Evolutionary conservation across 768 basidiomycete species (phyloP).

Genomic region (Calocybe cyanea): DNA sequence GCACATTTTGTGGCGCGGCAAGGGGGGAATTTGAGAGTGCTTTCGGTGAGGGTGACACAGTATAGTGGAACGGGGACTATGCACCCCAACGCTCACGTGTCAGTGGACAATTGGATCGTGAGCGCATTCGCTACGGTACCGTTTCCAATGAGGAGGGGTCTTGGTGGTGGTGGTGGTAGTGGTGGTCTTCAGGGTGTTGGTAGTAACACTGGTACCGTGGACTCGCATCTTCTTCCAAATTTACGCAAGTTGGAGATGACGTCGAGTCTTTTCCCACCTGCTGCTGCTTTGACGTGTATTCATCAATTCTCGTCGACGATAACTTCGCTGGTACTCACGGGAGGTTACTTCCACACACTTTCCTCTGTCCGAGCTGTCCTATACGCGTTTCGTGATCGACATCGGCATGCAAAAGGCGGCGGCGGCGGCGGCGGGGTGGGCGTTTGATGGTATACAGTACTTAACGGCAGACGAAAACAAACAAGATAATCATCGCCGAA

Average conservation of each 20-base stretch:
- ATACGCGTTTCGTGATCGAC: conserved; percentile 16
- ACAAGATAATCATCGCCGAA: too few species aligned
- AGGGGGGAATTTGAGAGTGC: conserved; percentile 27
- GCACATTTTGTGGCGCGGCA: conserved; percentile 34
- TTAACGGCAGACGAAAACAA: too few species aligned
- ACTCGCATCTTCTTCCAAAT: too few species aligned
- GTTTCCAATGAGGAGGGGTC: too few species aligned
- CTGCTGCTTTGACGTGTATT: conserved; percentile 43
- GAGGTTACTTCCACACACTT: conserved; percentile 32
- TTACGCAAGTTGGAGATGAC: conserved; percentile 18
- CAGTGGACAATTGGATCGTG: conserved; percentile 36
- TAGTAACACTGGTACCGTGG: too few species aligned
- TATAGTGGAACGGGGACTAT: conserved; percentile 30
- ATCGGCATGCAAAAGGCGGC: too few species aligned
- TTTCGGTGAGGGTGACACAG: conserved; percentile 40
- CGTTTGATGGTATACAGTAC: too few species aligned
- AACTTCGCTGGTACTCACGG: conserved; percentile 35
- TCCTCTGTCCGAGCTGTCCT: conserved; percentile 30
- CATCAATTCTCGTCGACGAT: conserved; percentile 30
- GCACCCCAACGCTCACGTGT: conserved; percentile 20
- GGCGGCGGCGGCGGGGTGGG: too few species aligned
- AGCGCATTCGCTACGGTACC: conserved; percentile 23
- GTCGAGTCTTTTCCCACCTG: conserved; percentile 27
- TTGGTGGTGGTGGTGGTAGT: too few species aligned
- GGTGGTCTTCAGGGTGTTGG: too few species aligned